phyloP scores from a whole-genome alignment of 2,329 filamentous ascomycete genomes.

The Pestalotiopsis sp. region DNA sequence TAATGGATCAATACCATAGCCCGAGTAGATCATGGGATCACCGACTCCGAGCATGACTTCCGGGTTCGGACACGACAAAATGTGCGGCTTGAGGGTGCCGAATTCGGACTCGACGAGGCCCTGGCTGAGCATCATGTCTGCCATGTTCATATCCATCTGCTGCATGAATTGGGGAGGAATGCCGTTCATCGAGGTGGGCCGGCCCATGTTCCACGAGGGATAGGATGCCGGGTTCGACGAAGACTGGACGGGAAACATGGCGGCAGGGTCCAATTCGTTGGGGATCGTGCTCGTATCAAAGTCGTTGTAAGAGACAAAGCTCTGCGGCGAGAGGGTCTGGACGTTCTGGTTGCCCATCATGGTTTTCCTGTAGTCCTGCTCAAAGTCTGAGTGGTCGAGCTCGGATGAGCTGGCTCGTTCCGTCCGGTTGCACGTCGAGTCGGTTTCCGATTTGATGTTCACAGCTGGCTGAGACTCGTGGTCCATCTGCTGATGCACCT shows the following conservation, averaged over 20 bases:
- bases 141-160: slow-evolving; percentile 42
- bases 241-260: slow-evolving; percentile 32
- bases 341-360: slow-evolving; percentile 47
- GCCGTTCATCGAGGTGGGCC: slow-evolving; percentile 36
- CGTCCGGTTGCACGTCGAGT: slow-evolving; percentile 38
- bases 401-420: slow-evolving; percentile 60
- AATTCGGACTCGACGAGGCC: slow-evolving; percentile 56
- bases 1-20: slow-evolving; percentile 46
- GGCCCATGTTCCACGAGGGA: slow-evolving; percentile 37
- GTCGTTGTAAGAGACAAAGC: slow-evolving; percentile 48
- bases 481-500: slow-evolving; percentile 45
- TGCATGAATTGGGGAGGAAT: slow-evolving; percentile 45
- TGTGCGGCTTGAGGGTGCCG: slow-evolving; percentile 58
- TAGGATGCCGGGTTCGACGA: slow-evolving; percentile 31
- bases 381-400: slow-evolving; percentile 57
- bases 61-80: slow-evolving; percentile 53
- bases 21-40: slow-evolving; percentile 62
- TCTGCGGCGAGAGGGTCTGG: slow-evolving; percentile 57
- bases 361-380: slow-evolving; percentile 55
- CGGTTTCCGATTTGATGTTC: slow-evolving; percentile 37
- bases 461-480: slow-evolving; percentile 28
- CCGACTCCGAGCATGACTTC: slow-evolving; percentile 61
- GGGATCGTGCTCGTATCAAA: slow-evolving; percentile 37
- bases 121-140: slow-evolving; percentile 51
- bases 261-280: slow-evolving; percentile 29